Conservation (phyloP, 2,329 filamentous ascomycete species). For the Aaosphaeria pasadenensis region DNA sequence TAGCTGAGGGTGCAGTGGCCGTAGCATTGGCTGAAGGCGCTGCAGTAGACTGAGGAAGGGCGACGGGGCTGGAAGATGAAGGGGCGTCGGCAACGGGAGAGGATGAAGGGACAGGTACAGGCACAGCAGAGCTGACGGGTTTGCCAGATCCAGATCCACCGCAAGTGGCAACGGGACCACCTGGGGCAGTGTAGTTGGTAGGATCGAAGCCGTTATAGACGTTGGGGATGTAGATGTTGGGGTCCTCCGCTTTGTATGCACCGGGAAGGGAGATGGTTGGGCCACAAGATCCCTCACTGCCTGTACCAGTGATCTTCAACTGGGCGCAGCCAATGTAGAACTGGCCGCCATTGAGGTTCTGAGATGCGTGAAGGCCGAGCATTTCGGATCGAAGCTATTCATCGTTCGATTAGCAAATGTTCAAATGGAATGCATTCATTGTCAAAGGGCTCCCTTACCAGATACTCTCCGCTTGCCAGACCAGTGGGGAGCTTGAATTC, state of each 20-base stretch:
- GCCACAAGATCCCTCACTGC: constrained; percentile 34
- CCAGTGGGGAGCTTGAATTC: constrained; percentile 39
- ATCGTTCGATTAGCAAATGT: not conserved
- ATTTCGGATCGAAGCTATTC: constrained; percentile 43
- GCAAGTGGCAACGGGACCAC: constrained; percentile 25
- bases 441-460: constrained; percentile 10
- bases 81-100: not conserved
- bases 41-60: not conserved
- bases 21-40: not conserved
- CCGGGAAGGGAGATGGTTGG: constrained; percentile 43
- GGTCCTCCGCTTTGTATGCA: constrained; percentile 29
- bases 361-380: constrained; percentile 43
- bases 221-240: constrained; percentile 36
- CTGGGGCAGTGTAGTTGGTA: constrained; percentile 26
- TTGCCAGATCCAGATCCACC: constrained; percentile 13
- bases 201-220: constrained; percentile 33
- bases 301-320: constrained; percentile 39
- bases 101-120: not conserved
- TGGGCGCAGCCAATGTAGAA: constrained; percentile 50
- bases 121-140: not conserved
- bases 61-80: not conserved
- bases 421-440: not conserved
- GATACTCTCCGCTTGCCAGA: constrained; percentile 38
- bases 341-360: constrained; percentile 36
- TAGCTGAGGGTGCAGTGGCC: not conserved